Conservation (phyloP, 2,329 filamentous ascomycete genomes). For the Aspergillus brasiliensis region DNA sequence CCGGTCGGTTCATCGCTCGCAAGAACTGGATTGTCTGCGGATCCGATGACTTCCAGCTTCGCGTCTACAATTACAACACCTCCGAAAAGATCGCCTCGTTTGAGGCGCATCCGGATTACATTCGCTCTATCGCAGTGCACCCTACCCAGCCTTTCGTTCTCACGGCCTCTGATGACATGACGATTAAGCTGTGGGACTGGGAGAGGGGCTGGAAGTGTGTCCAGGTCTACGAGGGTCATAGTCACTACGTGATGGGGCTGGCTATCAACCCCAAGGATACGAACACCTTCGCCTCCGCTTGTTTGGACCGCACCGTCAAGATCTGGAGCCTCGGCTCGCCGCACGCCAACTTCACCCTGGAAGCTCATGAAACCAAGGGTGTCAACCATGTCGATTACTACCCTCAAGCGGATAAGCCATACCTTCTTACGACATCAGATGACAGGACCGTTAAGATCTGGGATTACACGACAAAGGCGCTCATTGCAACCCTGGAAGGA, state of each 20-base stretch:
- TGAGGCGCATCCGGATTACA: slow-evolving; percentile 97
- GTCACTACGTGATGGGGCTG: slow-evolving; percentile 94
- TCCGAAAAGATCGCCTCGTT: slow-evolving; percentile 97
- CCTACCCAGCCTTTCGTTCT: slow-evolving; percentile 94
- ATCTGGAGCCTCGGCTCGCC: slow-evolving; percentile 94
- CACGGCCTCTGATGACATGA: slow-evolving; percentile 97
- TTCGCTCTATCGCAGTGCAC: slow-evolving; percentile 93
- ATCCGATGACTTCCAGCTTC: slow-evolving; percentile 84
- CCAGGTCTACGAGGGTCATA: slow-evolving; percentile 93
- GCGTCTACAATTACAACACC: slow-evolving; percentile 99
- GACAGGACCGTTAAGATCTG: slow-evolving; percentile 97
- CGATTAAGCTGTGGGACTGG: slow-evolving; percentile 99
- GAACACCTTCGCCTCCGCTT: slow-evolving; percentile 89
- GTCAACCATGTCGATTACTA: slow-evolving; percentile 97
- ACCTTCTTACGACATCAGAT: slow-evolving; percentile 94
- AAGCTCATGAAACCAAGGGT: slow-evolving; percentile 95
- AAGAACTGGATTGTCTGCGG: slow-evolving; percentile 99
- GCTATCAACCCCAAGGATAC: slow-evolving; percentile 98
- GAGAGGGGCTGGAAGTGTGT: slow-evolving; percentile 98
- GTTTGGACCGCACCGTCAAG: slow-evolving; percentile 94
- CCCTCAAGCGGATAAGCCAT: slow-evolving; percentile 70
- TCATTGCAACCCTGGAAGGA: slow-evolving; percentile 94
- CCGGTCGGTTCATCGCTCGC: slow-evolving; percentile 90
- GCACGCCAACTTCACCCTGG: slow-evolving; percentile 94
- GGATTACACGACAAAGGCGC: slow-evolving; percentile 98